A percentile compares a stretch with the other conserved stretches of the same genome.
These are phyloP conservation scores for Chaetomium olivaceum DNA, from an alignment of 2,329 filamentous ascomycete genomes.

Conservation along the genomic window DNA sequence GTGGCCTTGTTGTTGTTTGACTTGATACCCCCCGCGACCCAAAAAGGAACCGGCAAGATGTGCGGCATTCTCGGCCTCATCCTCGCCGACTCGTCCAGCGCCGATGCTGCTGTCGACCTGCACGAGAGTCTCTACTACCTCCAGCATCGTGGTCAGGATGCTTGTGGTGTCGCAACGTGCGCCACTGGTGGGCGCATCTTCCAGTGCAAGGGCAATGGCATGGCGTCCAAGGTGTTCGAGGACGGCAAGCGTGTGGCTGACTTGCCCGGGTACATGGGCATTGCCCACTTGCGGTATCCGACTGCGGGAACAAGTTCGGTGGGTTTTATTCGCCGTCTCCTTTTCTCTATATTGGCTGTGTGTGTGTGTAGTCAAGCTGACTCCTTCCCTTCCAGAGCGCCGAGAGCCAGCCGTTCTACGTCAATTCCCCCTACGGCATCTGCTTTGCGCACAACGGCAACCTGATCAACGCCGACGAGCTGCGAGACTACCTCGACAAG, in stretches of 20 bases:
- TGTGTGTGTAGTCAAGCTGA: neutral
- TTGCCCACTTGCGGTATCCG: conserved; percentile 85
- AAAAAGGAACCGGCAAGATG: conserved; percentile 43
- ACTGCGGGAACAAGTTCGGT: conserved; percentile 75
- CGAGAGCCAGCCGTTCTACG: conserved; percentile 91
- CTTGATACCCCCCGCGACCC: neutral
- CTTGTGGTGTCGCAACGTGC: conserved; percentile 79
- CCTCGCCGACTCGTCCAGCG: conserved; percentile 47
- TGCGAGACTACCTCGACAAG: conserved; percentile 71
- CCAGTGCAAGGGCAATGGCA: conserved; percentile 87
- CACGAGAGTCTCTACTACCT: conserved; percentile 73
- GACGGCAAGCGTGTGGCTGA: conserved; percentile 73
- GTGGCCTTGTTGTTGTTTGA: neutral
- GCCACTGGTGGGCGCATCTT: conserved; percentile 73
- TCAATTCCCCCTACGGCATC: conserved; percentile 83
- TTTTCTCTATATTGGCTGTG: neutral
- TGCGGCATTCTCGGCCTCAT: conserved; percentile 64
- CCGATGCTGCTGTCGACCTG: conserved; percentile 61
- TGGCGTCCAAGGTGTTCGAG: conserved; percentile 81
- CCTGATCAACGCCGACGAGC: conserved; percentile 72
- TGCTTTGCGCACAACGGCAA: conserved; percentile 82
- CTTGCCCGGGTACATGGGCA: conserved; percentile 81
- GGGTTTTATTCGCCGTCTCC: conserved; percentile 9
- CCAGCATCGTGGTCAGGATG: conserved; percentile 79
- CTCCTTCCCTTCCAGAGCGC: conserved; percentile 53